phyloP scores from a whole-genome alignment of 805 yeast genomes.

The Kurtzmaniella cleridarum region DNA sequence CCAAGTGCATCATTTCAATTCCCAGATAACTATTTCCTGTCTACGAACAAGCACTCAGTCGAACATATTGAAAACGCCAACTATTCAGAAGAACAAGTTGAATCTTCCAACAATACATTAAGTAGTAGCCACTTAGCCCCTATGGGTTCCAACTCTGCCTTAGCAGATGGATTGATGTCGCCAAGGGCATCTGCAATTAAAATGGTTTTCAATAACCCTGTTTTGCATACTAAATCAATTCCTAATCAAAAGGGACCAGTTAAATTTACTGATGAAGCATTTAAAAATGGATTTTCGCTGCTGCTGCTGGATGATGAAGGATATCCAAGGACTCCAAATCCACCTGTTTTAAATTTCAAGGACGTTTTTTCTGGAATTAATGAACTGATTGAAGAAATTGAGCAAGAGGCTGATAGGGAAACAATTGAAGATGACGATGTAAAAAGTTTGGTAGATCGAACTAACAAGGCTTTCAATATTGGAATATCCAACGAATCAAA shows the following conservation, averaged over 20 bases:
- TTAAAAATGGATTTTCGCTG: constrained; percentile 16
- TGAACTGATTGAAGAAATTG: constrained; percentile 5
- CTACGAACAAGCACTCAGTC: background rate
- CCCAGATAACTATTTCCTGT: constrained; percentile 4
- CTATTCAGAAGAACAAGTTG: background rate
- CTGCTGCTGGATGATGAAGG: constrained; percentile 17
- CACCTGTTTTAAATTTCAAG: constrained; percentile 24
- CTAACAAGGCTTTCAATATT: constrained; percentile 10
- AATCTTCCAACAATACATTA: background rate
- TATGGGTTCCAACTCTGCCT: no score
- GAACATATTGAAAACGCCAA: constrained; percentile 1
- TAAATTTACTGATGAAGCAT: constrained; percentile 17
- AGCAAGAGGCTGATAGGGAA: constrained; percentile 15
- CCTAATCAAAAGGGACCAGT: constrained; percentile 9
- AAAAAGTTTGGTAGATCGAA: constrained; percentile 10
- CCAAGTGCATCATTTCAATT: background rate
- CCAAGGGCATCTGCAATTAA: constrained; percentile 37
- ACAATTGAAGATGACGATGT: constrained; percentile 17
- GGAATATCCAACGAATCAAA: constrained; percentile 13
- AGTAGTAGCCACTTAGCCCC: constrained; percentile 1
- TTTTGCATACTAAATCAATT: constrained; percentile 18
- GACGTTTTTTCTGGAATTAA: constrained; percentile 19
- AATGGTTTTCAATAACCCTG: constrained; percentile 39
- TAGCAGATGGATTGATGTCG: constrained; percentile 13
- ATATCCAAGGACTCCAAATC: constrained; percentile 40